Evolutionary conservation across 495 filamentous ascomycete genomes (phyloP), one percentile per base, ranked within the genome.

Genomic region (Pyrenopolyporus hunteri): DNA sequence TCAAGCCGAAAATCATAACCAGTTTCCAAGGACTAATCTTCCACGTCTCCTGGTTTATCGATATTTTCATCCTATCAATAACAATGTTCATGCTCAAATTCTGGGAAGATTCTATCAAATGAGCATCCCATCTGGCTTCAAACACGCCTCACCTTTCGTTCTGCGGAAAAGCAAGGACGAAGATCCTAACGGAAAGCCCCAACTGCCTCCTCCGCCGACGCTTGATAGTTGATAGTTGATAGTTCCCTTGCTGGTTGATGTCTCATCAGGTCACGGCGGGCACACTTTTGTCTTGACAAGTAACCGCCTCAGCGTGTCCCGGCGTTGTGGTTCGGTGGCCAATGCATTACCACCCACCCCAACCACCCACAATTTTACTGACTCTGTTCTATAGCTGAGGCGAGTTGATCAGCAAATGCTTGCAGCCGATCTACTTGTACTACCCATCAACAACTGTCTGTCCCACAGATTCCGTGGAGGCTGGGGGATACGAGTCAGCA

Each of bases 151-250:
- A n/a, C n/a, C n/a, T n/a, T n/a, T n/a, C n/a, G n/a, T n/a, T n/a
- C n/a, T n/a, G n/a, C n/a, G n/a, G n/a, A 48, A 49, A 57, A 57
- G 44, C 54, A 57, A 44, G 44, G 20, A 49, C 25, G 5, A 14
- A 40, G 32, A 39, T 37, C 42, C 28, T 8, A 19, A 7, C 14
- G 29, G 19, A 3, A 39, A 11, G 47, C 23, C 17, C 17, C 48
- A 8, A 13, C n/a, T n/a, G n/a, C n/a, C n/a, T n/a, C n/a, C n/a
- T n/a, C n/a, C n/a, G n/a, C n/a, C n/a, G n/a, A n/a, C n/a, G n/a
- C n/a, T n/a, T n/a, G n/a, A n/a, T n/a, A n/a, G n/a, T n/a, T n/a
- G n/a, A n/a, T n/a, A n/a, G n/a, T n/a, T n/a, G n/a, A n/a, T n/a
- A n/a, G n/a, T n/a, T n/a, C n/a, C n/a, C n/a, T 19, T 49, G 19